phyloP scores from a whole-genome alignment of 202 grass and related monocot species.

The Carex arenaria region DNA sequence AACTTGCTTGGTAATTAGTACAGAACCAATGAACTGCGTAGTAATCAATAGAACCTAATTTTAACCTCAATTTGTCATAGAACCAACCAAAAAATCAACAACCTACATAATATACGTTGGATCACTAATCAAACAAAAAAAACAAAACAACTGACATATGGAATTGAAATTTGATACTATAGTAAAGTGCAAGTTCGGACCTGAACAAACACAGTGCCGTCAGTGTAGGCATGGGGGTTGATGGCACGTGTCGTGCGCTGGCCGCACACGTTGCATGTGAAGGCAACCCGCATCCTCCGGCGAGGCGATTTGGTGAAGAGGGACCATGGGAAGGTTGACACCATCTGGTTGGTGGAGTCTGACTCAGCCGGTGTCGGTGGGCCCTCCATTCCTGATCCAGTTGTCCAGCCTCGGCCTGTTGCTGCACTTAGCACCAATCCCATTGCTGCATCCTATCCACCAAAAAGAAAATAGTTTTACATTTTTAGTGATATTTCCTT shows the following conservation, averaged over 20 bases:
- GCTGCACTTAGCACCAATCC: conserved; percentile 71
- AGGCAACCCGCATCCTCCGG: conserved; percentile 77
- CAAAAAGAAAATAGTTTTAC: neutral
- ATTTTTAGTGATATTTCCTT: neutral
- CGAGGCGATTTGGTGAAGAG: conserved; percentile 90
- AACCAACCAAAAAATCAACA: neutral
- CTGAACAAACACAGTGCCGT: conserved; percentile 94
- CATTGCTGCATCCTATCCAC: conserved; percentile 71
- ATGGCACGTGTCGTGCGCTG: conserved; percentile 85
- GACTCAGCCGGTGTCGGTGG: conserved; percentile 40
- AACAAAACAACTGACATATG: neutral
- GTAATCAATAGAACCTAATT: neutral
- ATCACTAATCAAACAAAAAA: neutral
- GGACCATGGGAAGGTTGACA: conserved; percentile 81
- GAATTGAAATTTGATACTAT: neutral
- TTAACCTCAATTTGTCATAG: neutral
- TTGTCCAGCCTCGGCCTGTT: conserved; percentile 83
- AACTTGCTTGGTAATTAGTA: neutral
- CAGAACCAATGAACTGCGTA: neutral
- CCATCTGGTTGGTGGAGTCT: conserved; percentile 25
- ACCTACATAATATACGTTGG: neutral
- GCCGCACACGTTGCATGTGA: conserved; percentile 97
- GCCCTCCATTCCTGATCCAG: conserved; percentile 92
- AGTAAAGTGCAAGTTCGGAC: conserved; percentile 15
- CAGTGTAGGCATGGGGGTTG: conserved; percentile 92